phyloP scores from a whole-genome alignment of 129 eudicot species.

The Centella asiatica region DNA sequence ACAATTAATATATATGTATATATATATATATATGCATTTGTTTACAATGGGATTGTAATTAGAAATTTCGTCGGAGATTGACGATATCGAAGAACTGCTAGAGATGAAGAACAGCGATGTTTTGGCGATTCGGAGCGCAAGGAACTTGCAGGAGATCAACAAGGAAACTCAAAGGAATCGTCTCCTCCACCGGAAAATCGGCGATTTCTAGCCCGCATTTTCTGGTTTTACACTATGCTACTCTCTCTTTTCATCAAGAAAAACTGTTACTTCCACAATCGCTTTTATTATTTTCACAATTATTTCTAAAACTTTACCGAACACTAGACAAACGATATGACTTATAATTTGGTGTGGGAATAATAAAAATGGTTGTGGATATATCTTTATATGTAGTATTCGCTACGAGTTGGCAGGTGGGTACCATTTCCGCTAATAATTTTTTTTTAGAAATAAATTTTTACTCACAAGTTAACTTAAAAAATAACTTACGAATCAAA shows the following conservation, averaged over 20 bases:
- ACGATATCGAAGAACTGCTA: constrained; percentile 11
- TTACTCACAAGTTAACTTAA: too few relatives aligned
- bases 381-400: too few relatives aligned
- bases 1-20: background rate
- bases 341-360: too few relatives aligned
- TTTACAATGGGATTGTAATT: too few relatives aligned
- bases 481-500: too few relatives aligned
- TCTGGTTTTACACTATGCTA: background rate
- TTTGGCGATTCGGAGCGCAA: constrained; percentile 34
- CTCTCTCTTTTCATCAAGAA: background rate
- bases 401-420: background rate
- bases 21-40: background rate
- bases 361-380: too few relatives aligned
- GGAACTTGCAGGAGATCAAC: constrained; percentile 29
- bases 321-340: too few relatives aligned
- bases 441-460: too few relatives aligned
- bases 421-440: background rate
- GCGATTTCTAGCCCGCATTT: constrained; percentile 25
- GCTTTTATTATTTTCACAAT: background rate
- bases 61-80: constrained; percentile 21
- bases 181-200: constrained; percentile 32
- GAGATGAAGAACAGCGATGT: constrained; percentile 22
- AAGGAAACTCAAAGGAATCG: constrained; percentile 7
- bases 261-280: too few relatives aligned
- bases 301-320: background rate